phyloP scores from a whole-genome alignment of 2,329 filamentous ascomycete species.

The Penicillium decumbens region DNA sequence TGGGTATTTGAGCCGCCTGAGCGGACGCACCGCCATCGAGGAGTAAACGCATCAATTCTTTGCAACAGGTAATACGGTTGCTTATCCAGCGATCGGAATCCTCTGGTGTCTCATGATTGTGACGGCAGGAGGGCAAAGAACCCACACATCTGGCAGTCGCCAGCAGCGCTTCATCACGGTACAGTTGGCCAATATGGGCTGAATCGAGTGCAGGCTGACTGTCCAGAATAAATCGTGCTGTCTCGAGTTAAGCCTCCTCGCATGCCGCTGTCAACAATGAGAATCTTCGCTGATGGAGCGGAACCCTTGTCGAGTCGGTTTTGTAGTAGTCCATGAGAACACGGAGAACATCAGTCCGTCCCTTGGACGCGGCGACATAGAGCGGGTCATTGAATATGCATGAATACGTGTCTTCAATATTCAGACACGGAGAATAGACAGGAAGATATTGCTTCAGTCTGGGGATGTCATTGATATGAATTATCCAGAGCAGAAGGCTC shows the following conservation, averaged over 20 bases:
- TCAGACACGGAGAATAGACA: background rate
- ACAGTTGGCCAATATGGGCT: background rate
- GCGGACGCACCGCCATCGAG: constrained; percentile 1
- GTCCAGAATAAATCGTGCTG: background rate
- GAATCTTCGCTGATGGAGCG: background rate
- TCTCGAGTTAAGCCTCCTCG: background rate
- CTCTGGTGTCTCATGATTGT: background rate
- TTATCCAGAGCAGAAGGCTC: background rate
- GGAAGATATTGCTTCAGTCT: background rate
- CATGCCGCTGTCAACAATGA: background rate
- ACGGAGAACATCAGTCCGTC: background rate
- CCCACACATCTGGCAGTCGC: background rate
- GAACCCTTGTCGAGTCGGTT: background rate
- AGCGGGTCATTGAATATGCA: background rate
- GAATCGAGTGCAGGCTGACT: background rate
- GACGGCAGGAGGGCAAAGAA: background rate
- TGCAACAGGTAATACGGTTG: background rate
- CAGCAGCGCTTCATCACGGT: background rate
- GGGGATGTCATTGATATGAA: background rate
- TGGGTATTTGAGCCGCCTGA: background rate
- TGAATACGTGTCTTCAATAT: background rate
- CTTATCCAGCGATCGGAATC: background rate
- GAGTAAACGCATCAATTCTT: background rate
- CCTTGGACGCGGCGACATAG: background rate
- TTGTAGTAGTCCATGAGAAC: background rate